phyloP scores from a whole-genome alignment of 1,284 basidiomycete genomes.

The Rhodofomes roseus region DNA sequence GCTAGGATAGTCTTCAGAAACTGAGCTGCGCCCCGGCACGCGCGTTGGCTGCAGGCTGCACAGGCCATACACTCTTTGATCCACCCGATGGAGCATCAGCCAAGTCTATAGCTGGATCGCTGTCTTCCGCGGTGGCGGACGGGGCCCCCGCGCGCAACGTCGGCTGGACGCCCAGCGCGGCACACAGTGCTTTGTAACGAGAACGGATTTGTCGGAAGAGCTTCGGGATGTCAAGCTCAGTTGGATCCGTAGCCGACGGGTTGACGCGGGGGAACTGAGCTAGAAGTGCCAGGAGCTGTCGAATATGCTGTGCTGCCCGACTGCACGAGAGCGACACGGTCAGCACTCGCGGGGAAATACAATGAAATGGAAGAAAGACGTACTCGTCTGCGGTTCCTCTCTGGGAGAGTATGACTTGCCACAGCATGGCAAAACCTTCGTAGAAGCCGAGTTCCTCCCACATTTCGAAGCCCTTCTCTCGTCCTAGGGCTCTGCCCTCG shows the following conservation, averaged over 20 bases:
- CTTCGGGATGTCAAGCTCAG: conserved; percentile 68
- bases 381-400: conserved; percentile 46
- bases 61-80: conserved; percentile 8
- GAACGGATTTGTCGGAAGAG: conserved; percentile 85
- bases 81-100: background rate
- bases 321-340: conserved; percentile 28
- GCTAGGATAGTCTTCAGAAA: conserved; percentile 6
- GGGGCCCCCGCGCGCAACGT: conserved; percentile 38
- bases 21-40: conserved; percentile 5
- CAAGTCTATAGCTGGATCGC: background rate
- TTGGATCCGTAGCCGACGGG: conserved; percentile 44
- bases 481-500: conserved; percentile 88
- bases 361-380: conserved; percentile 4
- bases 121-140: background rate
- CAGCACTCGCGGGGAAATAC: background rate
- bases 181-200: conserved; percentile 83
- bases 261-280: conserved; percentile 75
- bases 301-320: conserved; percentile 62
- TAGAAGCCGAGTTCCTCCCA: conserved; percentile 98
- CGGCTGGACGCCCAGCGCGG: conserved; percentile 75
- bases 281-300: conserved; percentile 69
- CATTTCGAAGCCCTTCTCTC: conserved; percentile 90
- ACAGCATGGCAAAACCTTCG: conserved; percentile 77
- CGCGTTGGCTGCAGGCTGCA: conserved; percentile 4
- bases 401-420: conserved; percentile 47